Percentiles rank a stretch among this genome's conserved stretches.
Conservation (phyloP, 2,329 filamentous ascomycete genomes). For the Ampelomyces quisqualis region DNA sequence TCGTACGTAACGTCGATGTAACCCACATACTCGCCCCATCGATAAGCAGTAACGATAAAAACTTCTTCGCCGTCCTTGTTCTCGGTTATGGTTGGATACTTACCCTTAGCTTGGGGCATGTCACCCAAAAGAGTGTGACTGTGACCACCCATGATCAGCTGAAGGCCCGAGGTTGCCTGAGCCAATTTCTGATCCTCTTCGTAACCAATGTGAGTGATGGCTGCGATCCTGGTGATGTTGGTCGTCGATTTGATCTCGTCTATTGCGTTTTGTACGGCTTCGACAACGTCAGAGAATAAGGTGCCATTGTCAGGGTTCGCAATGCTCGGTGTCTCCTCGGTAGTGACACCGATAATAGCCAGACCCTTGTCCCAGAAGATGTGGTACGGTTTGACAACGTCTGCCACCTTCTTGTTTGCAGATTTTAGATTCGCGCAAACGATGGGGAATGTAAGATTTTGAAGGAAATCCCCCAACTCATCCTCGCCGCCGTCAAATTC, state of each 20-base stretch:
- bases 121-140: slow-evolving; percentile 60
- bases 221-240: slow-evolving; percentile 64
- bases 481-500: slow-evolving; percentile 68
- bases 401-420: slow-evolving; percentile 60
- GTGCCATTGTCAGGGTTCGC: slow-evolving; percentile 61
- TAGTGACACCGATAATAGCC: slow-evolving; percentile 66
- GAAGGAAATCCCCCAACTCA: slow-evolving; percentile 60
- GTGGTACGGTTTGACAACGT: slow-evolving; percentile 65
- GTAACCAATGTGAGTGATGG: slow-evolving; percentile 68
- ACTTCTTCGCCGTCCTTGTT: slow-evolving; percentile 66
- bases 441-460: slow-evolving; percentile 65
- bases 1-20: slow-evolving; percentile 68
- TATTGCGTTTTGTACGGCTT: slow-evolving; percentile 61
- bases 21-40: slow-evolving; percentile 68
- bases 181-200: slow-evolving; percentile 64
- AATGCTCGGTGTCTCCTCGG: slow-evolving; percentile 59
- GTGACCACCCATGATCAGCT: slow-evolving; percentile 68
- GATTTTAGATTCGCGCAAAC: slow-evolving; percentile 64
- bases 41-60: slow-evolving; percentile 67
- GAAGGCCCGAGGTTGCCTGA: slow-evolving; percentile 60
- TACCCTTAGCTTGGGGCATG: slow-evolving; percentile 58
- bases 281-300: slow-evolving; percentile 58
- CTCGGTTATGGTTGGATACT: slow-evolving; percentile 64
- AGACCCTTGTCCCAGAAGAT: slow-evolving; percentile 63
- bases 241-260: slow-evolving; percentile 63